These are phyloP conservation scores for Atkinsonella hypoxylon DNA, from an alignment of 2,329 filamentous ascomycete species.

Conservation along the genomic window DNA sequence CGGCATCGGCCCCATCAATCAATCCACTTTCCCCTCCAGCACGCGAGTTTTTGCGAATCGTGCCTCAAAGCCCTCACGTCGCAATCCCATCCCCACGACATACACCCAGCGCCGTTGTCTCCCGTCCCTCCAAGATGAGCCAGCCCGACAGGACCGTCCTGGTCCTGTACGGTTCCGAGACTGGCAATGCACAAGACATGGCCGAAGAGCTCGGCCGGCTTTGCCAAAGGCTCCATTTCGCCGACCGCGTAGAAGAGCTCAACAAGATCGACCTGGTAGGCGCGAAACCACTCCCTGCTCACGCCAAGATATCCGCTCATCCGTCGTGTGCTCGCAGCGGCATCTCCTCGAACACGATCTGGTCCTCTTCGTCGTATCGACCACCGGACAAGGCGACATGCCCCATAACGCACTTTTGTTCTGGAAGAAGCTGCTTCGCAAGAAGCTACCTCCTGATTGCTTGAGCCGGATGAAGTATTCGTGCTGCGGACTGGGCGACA, in stretches of 20 bases:
- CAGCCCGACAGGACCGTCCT: constrained; percentile 36
- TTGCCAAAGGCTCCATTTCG: constrained; percentile 67
- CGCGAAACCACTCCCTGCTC: too few relatives aligned
- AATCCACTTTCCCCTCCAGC: too few relatives aligned
- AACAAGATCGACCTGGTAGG: constrained; percentile 65
- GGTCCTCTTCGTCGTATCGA: constrained; percentile 75
- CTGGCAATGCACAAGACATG: constrained; percentile 84
- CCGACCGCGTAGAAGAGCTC: constrained; percentile 63
- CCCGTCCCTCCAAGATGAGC: constrained; percentile 12
- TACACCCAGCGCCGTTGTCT: too few relatives aligned
- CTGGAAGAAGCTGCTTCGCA: constrained; percentile 75
- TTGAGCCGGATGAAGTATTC: constrained; percentile 61
- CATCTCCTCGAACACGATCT: constrained; percentile 40
- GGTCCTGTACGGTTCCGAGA: constrained; percentile 88
- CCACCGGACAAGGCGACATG: constrained; percentile 88
- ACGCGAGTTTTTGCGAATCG: too few relatives aligned
- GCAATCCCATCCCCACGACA: too few relatives aligned
- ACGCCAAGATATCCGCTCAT: too few relatives aligned
- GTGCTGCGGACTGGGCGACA: constrained; percentile 86
- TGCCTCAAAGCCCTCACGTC: too few relatives aligned
- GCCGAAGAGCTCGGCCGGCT: constrained; percentile 71
- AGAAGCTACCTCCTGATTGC: constrained; percentile 60
- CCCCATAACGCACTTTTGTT: constrained; percentile 71
- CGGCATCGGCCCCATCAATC: too few relatives aligned
- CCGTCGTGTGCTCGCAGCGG: constrained; percentile 27